Conservation (phyloP, 2,329 filamentous ascomycete species). For the Pestalotiopsis fici region DNA sequence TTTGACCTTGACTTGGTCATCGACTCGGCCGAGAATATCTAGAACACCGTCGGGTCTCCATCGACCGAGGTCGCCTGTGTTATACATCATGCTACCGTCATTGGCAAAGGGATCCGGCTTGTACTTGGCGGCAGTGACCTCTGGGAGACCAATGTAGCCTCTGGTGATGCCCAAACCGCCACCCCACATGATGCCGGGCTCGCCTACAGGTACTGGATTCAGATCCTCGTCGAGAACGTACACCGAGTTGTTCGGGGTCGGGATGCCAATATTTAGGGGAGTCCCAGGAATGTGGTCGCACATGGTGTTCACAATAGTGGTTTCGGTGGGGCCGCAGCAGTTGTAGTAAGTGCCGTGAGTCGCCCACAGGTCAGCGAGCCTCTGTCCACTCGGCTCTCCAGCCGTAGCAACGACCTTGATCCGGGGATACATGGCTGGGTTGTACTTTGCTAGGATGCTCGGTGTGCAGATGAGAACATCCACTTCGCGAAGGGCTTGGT, state of each 20-base stretch:
- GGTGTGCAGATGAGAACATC: conserved; percentile 57
- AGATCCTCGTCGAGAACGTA: conserved; percentile 52
- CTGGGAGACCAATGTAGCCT: conserved; percentile 55
- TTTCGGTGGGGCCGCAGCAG: conserved; percentile 61
- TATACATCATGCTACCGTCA: conserved; percentile 57
- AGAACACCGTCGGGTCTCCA: conserved; percentile 56
- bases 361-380: conserved; percentile 59
- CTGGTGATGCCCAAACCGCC: conserved; percentile 55
- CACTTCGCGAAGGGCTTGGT: conserved; percentile 45
- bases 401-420: conserved; percentile 55
- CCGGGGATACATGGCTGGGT: conserved; percentile 46
- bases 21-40: conserved; percentile 56
- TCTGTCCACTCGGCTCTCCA: conserved; percentile 49
- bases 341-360: conserved; percentile 51
- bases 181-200: conserved; percentile 57
- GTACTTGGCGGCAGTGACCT: conserved; percentile 51
- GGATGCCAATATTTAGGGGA: conserved; percentile 53
- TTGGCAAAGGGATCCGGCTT: conserved; percentile 50
- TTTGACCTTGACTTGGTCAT: conserved; percentile 65
- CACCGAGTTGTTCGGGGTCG: conserved; percentile 57
- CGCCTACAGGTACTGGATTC: conserved; percentile 45
- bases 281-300: conserved; percentile 47
- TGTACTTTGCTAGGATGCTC: conserved; percentile 52
- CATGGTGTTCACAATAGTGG: conserved; percentile 61
- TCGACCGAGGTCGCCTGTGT: conserved; percentile 59